Evolutionary conservation across 2,329 filamentous ascomycete genomes (phyloP), one percentile per base, ranked within the genome.

Genomic region (Botrytis squamosa): DNA sequence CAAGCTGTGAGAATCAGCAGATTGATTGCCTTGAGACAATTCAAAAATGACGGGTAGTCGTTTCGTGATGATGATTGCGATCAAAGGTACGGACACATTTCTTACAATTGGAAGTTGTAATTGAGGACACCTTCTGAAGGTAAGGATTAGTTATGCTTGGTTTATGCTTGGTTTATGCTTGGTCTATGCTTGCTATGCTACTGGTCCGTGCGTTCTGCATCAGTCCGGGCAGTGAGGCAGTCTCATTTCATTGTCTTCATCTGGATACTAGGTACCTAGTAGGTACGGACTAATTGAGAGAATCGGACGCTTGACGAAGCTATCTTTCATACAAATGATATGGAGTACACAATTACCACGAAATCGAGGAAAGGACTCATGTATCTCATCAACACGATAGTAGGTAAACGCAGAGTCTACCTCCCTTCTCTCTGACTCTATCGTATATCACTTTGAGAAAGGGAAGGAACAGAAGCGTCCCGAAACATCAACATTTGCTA

Each of bases 1-100:
- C 36, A 42, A 57, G 40, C 4, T 38, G 36, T 57, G 25, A 57
- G n/a, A 57, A 42, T 29, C 36, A 42, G 36, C 10, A n/a, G 25
- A 33, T 42, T 42, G 36, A 55, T 57, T 29, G 36, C 14, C 36
- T 40, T 16, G 10, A 57, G 22, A 42, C 25, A 29, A 42, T 40
- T 40, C 49, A 29, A 42, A 29, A 29, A 46, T 44, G 55, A 14
- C 25, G 12, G n/a, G 29, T 44, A 8, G 55, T 40, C 55, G 38
- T 46, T 42, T 44, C 16, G 42, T 46, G 40, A 64, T 62, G 55
- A 36, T 60, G 29, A 42, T 44, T 63, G n/a, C 55, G 55, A 60
- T 70, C 57, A 62, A 70, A 62, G 38, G 52, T 40, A 68, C 65
- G 36, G 25, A 63, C 52, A 70, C 38, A 70, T 46, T 40, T 62